Percentiles rank a stretch among this genome's conserved stretches.
These are phyloP conservation scores for Dactylonectria estremocensis DNA, from an alignment of 2,329 filamentous ascomycete genomes.

Conservation along the genomic window DNA sequence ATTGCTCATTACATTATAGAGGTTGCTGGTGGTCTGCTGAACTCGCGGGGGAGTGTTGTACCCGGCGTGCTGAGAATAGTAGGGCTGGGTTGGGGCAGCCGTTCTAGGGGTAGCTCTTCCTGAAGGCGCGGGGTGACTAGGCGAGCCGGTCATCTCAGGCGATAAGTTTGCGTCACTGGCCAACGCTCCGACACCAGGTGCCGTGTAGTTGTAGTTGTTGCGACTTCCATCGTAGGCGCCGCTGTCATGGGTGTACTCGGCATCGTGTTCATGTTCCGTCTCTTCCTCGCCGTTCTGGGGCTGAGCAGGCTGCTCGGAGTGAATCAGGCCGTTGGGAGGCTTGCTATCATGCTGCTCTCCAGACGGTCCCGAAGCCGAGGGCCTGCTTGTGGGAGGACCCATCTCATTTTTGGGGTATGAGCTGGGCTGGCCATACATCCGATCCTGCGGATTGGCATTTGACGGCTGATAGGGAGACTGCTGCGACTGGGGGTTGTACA, in stretches of 20 bases:
- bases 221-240: slow-evolving; percentile 81
- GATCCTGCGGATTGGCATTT: slow-evolving; percentile 71
- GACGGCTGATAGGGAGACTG: slow-evolving; percentile 80
- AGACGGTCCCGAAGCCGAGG: slow-evolving; percentile 70
- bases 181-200: slow-evolving; percentile 75
- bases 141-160: slow-evolving; percentile 87
- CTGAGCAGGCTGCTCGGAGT: slow-evolving; percentile 64
- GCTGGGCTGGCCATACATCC: slow-evolving; percentile 77
- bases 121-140: slow-evolving; percentile 83
- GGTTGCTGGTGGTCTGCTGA: slow-evolving; percentile 79
- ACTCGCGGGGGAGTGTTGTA: slow-evolving; percentile 87
- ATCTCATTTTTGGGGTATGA: slow-evolving; percentile 89
- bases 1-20: slow-evolving; percentile 92
- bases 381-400: slow-evolving; percentile 81
- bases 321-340: slow-evolving; percentile 76
- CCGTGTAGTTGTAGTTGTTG: slow-evolving; percentile 83
- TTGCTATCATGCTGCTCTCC: slow-evolving; percentile 76
- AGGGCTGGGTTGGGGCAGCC: slow-evolving; percentile 77
- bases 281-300: slow-evolving; percentile 75
- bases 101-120: slow-evolving; percentile 90
- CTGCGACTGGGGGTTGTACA: slow-evolving; percentile 82
- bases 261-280: slow-evolving; percentile 81
- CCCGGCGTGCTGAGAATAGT: slow-evolving; percentile 78
- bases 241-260: slow-evolving; percentile 90
- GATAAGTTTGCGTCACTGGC: slow-evolving; percentile 84